Evolutionary conservation across 164 flowering plant species (phyloP), one percentile per base, ranked within the genome.

Genomic region (Pachysandra terminalis): DNA sequence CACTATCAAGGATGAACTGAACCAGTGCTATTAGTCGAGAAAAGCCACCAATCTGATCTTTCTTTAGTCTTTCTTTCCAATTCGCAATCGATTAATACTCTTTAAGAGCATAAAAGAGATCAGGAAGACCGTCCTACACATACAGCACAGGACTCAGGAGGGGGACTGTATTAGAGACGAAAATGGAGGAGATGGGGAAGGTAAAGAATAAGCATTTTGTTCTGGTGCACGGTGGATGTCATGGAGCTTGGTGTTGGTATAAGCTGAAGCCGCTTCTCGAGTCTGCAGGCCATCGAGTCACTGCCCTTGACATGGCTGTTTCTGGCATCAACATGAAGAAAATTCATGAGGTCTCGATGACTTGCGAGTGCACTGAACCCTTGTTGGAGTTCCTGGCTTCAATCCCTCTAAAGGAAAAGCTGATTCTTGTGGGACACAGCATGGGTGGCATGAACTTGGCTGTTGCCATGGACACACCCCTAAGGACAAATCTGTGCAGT

Each of bases 241-340:
- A 82, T 60, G 93, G 90, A 24, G 89, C 84, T 0, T 88, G 93
- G 93, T 51, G 73, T 25, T 88, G 90, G 89, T 77, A 82, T 79
- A 86, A 85, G 72, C 35, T 85, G 7, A 73, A 66, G 19, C 74
- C 85, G 0, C 56, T 49, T 70, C 83, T 88, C 0, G 73, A 76
- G 73, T 14, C 68, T 0, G 75, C 75, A 0, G 84, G 85, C 6
- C 83, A 85, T 67, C 59, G 56, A 2, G 87, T 81, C 24, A 86
- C 83, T 17, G 77, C 73, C 10, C 24, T 83, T 17, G 86, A 86
- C 66, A 75, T 86, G 0, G 76, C 73, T 0, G 86, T 77, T 26
- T 78, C 80, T 0, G 93, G 89, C 3, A 58, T 68, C 52, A 16
- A 79, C 71, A 13, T 6, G 51, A 72, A 37, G 45, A 37, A 22